phyloP scores from a whole-genome alignment of 1,284 basidiomycete genomes.

The Trichosporon coremiiforme region DNA sequence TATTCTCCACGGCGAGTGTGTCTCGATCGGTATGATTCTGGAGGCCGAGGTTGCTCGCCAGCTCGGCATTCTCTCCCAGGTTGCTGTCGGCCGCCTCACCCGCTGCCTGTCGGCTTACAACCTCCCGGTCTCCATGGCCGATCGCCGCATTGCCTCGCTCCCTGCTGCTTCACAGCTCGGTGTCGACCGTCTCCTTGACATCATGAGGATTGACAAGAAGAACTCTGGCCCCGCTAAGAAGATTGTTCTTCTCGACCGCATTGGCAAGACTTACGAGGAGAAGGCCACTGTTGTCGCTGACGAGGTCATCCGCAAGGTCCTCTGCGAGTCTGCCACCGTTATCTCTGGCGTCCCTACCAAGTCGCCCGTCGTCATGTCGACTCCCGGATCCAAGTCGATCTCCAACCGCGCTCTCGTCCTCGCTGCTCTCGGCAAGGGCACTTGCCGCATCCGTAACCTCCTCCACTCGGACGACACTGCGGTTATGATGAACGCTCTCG shows the following conservation, averaged over 20 bases:
- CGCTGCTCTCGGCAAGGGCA: slow-evolving; percentile 86
- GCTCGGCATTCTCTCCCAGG: slow-evolving; percentile 80
- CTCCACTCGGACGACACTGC: slow-evolving; percentile 98
- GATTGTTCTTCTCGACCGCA: slow-evolving; percentile 85
- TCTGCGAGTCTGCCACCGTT: slow-evolving; percentile 75
- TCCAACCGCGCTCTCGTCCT: slow-evolving; percentile 94
- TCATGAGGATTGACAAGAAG: slow-evolving; percentile 96
- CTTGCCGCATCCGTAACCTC: slow-evolving; percentile 83
- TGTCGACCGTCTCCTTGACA: slow-evolving; percentile 82
- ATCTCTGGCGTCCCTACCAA: slow-evolving; percentile 68
- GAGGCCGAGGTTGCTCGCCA: slow-evolving; percentile 90
- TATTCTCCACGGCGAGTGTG: slow-evolving; percentile 90
- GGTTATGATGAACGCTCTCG: slow-evolving; percentile 95
- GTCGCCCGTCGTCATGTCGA: slow-evolving; percentile 78
- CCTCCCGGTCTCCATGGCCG: slow-evolving; percentile 75
- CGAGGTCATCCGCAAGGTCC: slow-evolving; percentile 73
- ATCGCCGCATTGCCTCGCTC: slow-evolving; percentile 72
- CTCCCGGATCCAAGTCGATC: slow-evolving; percentile 95
- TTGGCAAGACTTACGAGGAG: slow-evolving; percentile 90
- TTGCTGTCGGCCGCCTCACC: slow-evolving; percentile 81
- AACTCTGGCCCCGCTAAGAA: slow-evolving; percentile 87
- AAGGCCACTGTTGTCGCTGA: slow-evolving; percentile 86
- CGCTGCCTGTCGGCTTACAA: slow-evolving; percentile 83
- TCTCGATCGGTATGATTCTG: slow-evolving; percentile 88
- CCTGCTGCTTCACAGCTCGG: slow-evolving; percentile 72